These are phyloP conservation scores for Lichtheimia hyalospora DNA, from an alignment of 371 early-diverging fungal genomes.

Conservation along the genomic window DNA sequence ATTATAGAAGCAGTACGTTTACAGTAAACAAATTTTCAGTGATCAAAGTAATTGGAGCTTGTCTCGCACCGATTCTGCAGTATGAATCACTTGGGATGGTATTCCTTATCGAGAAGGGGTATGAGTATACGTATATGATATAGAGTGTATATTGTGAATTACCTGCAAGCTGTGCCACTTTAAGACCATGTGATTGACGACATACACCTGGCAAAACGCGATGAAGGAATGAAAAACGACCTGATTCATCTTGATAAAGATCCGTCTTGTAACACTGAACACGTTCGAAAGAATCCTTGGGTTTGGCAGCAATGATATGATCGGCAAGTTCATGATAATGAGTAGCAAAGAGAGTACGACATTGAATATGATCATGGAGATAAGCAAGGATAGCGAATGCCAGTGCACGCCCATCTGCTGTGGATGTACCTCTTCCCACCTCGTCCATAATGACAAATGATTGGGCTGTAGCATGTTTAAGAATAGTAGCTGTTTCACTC, in stretches of 20 bases:
- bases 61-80: no score
- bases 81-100: no score
- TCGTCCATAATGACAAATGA: conserved; percentile 98
- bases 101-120: no score
- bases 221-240: conserved; percentile 61
- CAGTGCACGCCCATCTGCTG: conserved; percentile 89
- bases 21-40: conserved; percentile 3
- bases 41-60: background rate
- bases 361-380: conserved; percentile 62
- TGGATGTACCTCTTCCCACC: conserved; percentile 97
- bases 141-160: conserved; percentile 3
- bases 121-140: no score
- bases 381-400: conserved; percentile 88
- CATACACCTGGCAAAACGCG: conserved; percentile 63
- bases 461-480: conserved; percentile 72
- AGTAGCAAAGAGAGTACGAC: conserved; percentile 87
- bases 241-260: conserved; percentile 41
- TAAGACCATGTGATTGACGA: conserved; percentile 65
- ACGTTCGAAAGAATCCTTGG: conserved; percentile 14
- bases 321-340: conserved; percentile 92
- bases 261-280: conserved; percentile 61
- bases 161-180: conserved; percentile 72
- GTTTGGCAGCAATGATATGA: conserved; percentile 11
- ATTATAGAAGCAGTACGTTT: background rate
- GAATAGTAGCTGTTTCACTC: conserved; percentile 91